These are phyloP conservation scores for Chalaropsis thielavioides DNA, from an alignment of 2,329 filamentous ascomycete genomes.

Conservation along the genomic window DNA sequence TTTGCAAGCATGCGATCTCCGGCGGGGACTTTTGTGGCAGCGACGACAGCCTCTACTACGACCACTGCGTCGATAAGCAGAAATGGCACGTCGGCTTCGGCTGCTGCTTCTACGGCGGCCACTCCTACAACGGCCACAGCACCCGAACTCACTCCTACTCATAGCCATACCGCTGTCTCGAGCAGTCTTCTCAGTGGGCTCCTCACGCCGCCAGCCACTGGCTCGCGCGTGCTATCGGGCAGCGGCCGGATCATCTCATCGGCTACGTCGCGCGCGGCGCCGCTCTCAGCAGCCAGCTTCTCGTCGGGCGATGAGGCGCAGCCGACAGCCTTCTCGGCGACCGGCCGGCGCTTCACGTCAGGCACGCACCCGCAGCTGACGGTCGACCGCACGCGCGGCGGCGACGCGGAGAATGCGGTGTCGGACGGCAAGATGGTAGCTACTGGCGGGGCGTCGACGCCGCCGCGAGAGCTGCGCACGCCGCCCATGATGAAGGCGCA, in stretches of 20 bases:
- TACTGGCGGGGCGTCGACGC: conserved; percentile 18
- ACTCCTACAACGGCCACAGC: conserved; percentile 23
- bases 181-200: conserved; percentile 59
- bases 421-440: neutral
- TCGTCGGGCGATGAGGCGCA: conserved; percentile 21
- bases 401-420: conserved; percentile 20
- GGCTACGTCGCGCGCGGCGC: conserved; percentile 28
- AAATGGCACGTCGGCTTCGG: neutral
- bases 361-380: conserved; percentile 21
- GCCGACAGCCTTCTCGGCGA: conserved; percentile 46
- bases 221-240: conserved; percentile 33
- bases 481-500: conserved; percentile 47
- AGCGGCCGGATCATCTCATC: conserved; percentile 1
- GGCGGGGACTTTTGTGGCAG: neutral
- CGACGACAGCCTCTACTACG: neutral
- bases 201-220: conserved; percentile 75
- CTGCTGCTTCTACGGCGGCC: neutral
- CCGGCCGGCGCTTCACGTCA: conserved; percentile 40
- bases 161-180: conserved; percentile 22
- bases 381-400: conserved; percentile 19
- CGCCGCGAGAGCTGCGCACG: conserved; percentile 35
- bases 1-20: conserved; percentile 36
- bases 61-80: neutral
- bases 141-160: neutral
- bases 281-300: conserved; percentile 30